Evolutionary conservation across 805 yeast species (phyloP), one percentile per base, ranked within the genome.

Genomic region (Saccharomycopsis olivae): DNA sequence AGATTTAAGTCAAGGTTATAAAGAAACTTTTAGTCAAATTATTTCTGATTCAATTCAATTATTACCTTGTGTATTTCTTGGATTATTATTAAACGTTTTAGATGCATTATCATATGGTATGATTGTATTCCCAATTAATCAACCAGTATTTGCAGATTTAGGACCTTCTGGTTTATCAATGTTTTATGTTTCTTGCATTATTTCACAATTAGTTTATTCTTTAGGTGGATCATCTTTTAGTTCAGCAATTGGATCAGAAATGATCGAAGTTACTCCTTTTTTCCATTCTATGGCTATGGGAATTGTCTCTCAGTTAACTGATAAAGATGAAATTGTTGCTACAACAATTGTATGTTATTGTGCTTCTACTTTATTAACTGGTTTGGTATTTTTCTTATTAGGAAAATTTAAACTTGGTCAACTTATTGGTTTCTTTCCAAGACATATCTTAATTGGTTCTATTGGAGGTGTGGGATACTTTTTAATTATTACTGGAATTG

Each of bases 221-320:
- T 59, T 84, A 18, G 98, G 98, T 13, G 94, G 94, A 1, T 84
- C 95, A 13, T 82, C 84, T 6, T 89, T 92, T 62, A 75, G 75
- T 46, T 71, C 87, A 2, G 95, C 94, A n/a, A 76, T 89, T 33
- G 98, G 98, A 1, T 83, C 95, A 3, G 97, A 92, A 61, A 92
- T 92, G 98, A 92, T 92, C 49, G 98, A 92, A 58, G 86, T 92
- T n/a, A 94, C 96, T 2, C 98, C 98, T 2, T 92, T 92, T 57
- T 89, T 89, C 65, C 98, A 92, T 54, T 71, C 94, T 2, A 88
- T 92, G 95, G 96, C 96, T 1, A 64, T 72, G 20, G 64, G 78
- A 11, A 78, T 92, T 36, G 64, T 78, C 56, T 64, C 68, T 17
- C 65, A 84, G 51, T 78, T 78, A 6, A 68, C 60, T 9, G 64